phyloP scores from a whole-genome alignment of 345 rosid genomes.

The Lepidium didymum region DNA sequence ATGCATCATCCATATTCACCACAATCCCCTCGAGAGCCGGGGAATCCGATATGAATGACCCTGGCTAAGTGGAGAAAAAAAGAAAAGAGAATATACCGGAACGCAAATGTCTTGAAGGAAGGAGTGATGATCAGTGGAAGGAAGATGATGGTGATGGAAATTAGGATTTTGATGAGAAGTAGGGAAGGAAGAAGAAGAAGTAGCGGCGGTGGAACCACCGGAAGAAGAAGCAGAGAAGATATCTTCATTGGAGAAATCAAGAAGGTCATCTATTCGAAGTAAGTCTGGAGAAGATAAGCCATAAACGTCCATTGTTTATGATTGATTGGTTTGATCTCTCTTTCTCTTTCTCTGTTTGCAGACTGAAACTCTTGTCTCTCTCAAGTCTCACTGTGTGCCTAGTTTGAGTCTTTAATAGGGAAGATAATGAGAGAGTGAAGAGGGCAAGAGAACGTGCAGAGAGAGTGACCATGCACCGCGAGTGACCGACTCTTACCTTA shows the following conservation, averaged over 20 bases:
- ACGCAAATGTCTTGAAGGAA: slow-evolving; percentile 61
- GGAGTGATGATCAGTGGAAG: slow-evolving; percentile 16
- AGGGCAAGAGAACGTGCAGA: slow-evolving; percentile 37
- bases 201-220: slow-evolving; percentile 22
- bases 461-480: slow-evolving; percentile 38
- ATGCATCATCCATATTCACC: too few relatives aligned
- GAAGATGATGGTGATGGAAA: slow-evolving; percentile 40
- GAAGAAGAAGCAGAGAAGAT: slow-evolving; percentile 35
- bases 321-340: background rate
- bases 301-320: slow-evolving; percentile 43
- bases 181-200: slow-evolving; percentile 27
- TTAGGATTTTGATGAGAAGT: slow-evolving; percentile 17
- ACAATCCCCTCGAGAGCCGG: too few relatives aligned
- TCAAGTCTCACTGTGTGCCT: background rate
- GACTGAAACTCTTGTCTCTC: slow-evolving; percentile 6
- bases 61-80: background rate
- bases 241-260: slow-evolving; percentile 41
- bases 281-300: slow-evolving; percentile 31
- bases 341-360: background rate
- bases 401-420: slow-evolving; percentile 23
- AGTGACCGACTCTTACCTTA: slow-evolving; percentile 25
- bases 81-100: slow-evolving; percentile 37
- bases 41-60: too few relatives aligned
- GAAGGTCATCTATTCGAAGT: slow-evolving; percentile 32
- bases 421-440: slow-evolving; percentile 14